These are phyloP conservation scores for Pythium aristosporum DNA, from an alignment of 352 stramenopile species.

Conservation along the genomic window DNA sequence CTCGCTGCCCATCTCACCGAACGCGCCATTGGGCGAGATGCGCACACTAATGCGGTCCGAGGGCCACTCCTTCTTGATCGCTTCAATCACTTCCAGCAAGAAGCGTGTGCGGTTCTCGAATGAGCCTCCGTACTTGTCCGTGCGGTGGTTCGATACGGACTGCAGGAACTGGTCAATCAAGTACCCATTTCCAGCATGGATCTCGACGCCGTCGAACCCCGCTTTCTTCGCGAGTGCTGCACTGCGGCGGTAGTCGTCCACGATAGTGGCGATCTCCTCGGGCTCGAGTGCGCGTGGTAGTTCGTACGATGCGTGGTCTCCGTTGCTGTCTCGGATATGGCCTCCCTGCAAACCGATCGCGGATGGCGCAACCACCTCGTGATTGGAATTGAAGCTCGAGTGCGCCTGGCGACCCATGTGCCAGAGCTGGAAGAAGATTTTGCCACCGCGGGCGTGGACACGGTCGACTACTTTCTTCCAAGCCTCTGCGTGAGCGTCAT, in stretches of 20 bases:
- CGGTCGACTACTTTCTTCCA: neutral
- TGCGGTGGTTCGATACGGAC: conserved; percentile 54
- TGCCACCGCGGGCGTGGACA: neutral
- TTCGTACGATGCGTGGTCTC: conserved; percentile 27
- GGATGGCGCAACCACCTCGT: conserved; percentile 35
- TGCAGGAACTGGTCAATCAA: conserved; percentile 84
- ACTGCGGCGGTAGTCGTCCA: conserved; percentile 59
- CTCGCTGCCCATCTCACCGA: conserved; percentile 39
- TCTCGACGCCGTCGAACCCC: conserved; percentile 34
- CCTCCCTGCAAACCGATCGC: neutral
- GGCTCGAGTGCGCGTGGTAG: conserved; percentile 45
- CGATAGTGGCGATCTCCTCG: conserved; percentile 56
- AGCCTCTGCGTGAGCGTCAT: conserved; percentile 7
- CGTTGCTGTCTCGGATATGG: neutral
- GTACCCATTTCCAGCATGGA: conserved; percentile 87
- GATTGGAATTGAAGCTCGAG: conserved; percentile 30
- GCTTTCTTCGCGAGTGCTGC: conserved; percentile 44
- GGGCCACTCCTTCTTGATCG: conserved; percentile 18
- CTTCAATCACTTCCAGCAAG: conserved; percentile 50
- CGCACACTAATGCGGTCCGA: conserved; percentile 19
- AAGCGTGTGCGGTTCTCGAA: conserved; percentile 66
- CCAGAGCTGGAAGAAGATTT: conserved; percentile 65
- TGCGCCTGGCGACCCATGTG: conserved; percentile 57
- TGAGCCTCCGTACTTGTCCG: conserved; percentile 68
- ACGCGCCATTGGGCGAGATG: conserved; percentile 35